Evolutionary conservation across 83 land plant species (phyloP), one percentile per base, ranked within the genome.

Genomic region (Larix sibirica): DNA sequence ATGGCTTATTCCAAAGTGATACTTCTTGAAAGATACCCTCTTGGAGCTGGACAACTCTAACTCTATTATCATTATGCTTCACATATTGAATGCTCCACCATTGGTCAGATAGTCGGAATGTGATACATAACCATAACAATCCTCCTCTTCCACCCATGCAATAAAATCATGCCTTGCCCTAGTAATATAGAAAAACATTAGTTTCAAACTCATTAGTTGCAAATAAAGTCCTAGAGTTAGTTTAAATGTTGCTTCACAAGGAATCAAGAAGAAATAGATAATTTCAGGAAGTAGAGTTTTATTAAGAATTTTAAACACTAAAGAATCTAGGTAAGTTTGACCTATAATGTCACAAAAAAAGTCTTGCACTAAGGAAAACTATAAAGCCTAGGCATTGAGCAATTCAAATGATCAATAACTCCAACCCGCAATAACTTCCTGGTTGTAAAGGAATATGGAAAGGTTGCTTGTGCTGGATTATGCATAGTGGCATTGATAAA

Each of bases 61-160:
- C 1, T 73, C 21, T 23, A 10, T 73, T 73, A 73, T 73, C 56
- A 73, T 73, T 13, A 4, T 8, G 9, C 23, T 2, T 21, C 2
- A 38, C 3, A 42, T 73, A 6, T 69, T 68, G 9, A 20, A 73
- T 38, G 42, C 56, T 73, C 1, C 77, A 90, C 90, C 91, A 87
- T 80, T 82, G 17, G 33, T 85, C 82, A 6, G 81, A 80, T 50
- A 92, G 79, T 62, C 82, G 75, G 62, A 83, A 96, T 18, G 92
- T 94, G 4, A 96, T 40, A 62, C 94, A 96, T 79, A 86, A 88
- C 98, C 99, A 96, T 13, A 96, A 86, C 17, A 85, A 69, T 58
- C 99, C 98, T 62, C 97, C 98, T 89, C 85, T 89, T n/a, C 98
- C 98, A 28, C 98, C 99, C 99, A 97, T 96, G 81, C 92, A 94